Evolutionary conservation across 805 yeast species (phyloP), one percentile per base, ranked within the genome.

Genomic region (Lipomyces anomalus): DNA sequence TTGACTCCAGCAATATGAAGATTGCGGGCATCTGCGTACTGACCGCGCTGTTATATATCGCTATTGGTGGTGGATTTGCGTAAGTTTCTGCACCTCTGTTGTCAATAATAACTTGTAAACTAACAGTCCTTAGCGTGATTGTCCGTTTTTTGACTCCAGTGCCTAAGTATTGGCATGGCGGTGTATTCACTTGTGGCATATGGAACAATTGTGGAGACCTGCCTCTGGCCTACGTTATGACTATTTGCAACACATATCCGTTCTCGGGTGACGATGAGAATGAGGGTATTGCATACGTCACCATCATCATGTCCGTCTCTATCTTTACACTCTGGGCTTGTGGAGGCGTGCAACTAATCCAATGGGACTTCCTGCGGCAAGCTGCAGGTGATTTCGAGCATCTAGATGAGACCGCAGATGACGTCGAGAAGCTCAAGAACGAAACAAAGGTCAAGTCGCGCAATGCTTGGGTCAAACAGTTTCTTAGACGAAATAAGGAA

Each of bases 201-300:
- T 77, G 85, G 58, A 89, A 88, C 36, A 86, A 86, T 59, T 78
- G 82, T 36, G 77, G 88, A 13, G 95, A 86, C 65, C 69, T 86
- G 45, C 95, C 95, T 0, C 83, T 86, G 55, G 95, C 95, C 0
- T 87, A 86, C 55, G 69, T 68, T 7, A 61, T 67, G 42, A 82
- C 90, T 2, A 66, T 86, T 58, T 80, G 84, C 22, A 72, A 76
- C 13, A 79, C 87, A 1, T 68, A 76, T 1, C 59, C 61, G 5
- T 80, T 88, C 56, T 68, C 80, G 0, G 57, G 68, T 13, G 74
- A 64, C 3, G 79, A 84, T 50, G 86, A 85, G 30, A 72, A 77
- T 43, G 74, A 75, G 55, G 97, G 96, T 22, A 82, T 83, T 22
- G 92, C 96, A 0, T 85, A 83, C 63, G 82, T 84, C 18, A 82